These are phyloP conservation scores for Pichia sp. DNA, from an alignment of 1,139 yeast genomes.

Conservation along the genomic window DNA sequence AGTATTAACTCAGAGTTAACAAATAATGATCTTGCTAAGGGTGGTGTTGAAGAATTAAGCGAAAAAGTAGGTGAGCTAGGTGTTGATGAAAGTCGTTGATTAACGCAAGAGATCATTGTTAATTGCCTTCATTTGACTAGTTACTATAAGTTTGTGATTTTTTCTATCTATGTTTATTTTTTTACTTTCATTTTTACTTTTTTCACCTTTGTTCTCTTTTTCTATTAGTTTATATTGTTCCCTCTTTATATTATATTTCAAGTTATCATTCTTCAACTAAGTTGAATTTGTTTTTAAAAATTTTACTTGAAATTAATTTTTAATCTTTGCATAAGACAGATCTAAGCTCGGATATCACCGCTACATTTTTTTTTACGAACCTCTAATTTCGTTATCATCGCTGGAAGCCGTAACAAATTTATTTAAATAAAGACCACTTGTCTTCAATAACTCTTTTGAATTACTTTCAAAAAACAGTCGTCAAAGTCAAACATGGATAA, in stretches of 20 bases:
- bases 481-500: neutral
- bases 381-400: neutral
- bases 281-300: neutral
- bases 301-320: neutral
- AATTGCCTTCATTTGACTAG: neutral
- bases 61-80: conserved; percentile 23
- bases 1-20: conserved; percentile 9
- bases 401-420: neutral
- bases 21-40: neutral
- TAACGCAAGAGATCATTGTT: too few species aligned
- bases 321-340: neutral
- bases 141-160: neutral
- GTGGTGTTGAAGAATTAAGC: conserved; percentile 10
- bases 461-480: neutral
- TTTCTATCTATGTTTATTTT: neutral
- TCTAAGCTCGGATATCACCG: neutral
- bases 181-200: neutral
- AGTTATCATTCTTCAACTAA: too few species aligned
- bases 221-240: too few species aligned
- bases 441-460: neutral
- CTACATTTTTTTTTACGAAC: neutral
- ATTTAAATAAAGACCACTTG: neutral
- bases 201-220: too few species aligned
- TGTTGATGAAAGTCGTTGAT: conserved; percentile 10
- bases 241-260: too few species aligned